Conservation (phyloP, 2,329 filamentous ascomycete genomes). For the Xylaria sp. region DNA sequence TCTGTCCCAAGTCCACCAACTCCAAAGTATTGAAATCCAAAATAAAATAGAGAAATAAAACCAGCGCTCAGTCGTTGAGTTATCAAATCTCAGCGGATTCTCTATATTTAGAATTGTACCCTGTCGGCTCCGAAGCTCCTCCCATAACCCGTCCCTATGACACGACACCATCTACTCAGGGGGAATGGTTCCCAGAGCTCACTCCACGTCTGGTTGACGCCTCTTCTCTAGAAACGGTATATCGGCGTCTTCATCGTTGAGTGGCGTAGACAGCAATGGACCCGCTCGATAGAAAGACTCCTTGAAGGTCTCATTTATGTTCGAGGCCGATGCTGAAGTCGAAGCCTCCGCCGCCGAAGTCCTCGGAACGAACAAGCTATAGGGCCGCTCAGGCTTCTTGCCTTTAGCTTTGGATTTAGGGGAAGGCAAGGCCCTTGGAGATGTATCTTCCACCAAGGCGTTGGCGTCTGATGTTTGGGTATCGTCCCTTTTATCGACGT, state of each 20-base stretch:
- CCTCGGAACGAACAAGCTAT: not conserved
- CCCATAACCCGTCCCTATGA: not conserved
- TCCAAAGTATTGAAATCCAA: not conserved
- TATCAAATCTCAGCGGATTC: not conserved
- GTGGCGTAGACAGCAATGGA: not conserved
- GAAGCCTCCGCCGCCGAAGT: not conserved
- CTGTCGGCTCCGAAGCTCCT: not conserved
- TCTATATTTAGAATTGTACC: not conserved
- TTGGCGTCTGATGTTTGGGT: not conserved
- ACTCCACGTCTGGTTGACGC: not conserved
- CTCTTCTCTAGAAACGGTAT: not conserved
- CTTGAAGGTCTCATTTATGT: slow-evolving; percentile 2
- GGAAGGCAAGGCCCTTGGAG: not conserved
- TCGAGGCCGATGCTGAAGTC: slow-evolving; percentile 5
- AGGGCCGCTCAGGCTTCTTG: slow-evolving; percentile 20
- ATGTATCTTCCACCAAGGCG: not conserved
- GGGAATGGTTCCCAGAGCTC: not conserved
- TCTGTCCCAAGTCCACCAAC: not conserved
- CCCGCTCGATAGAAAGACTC: slow-evolving; percentile 25
- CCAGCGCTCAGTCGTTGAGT: not conserved
- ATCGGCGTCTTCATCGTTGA: not conserved
- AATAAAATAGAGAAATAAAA: not conserved
- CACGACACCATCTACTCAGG: too few species aligned
- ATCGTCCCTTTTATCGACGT: slow-evolving; percentile 8
- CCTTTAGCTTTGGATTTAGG: slow-evolving; percentile 15